Evolutionary conservation across 1,284 basidiomycete species (phyloP), one percentile per base, ranked within the genome.

Genomic region (Jaminaea rosea): DNA sequence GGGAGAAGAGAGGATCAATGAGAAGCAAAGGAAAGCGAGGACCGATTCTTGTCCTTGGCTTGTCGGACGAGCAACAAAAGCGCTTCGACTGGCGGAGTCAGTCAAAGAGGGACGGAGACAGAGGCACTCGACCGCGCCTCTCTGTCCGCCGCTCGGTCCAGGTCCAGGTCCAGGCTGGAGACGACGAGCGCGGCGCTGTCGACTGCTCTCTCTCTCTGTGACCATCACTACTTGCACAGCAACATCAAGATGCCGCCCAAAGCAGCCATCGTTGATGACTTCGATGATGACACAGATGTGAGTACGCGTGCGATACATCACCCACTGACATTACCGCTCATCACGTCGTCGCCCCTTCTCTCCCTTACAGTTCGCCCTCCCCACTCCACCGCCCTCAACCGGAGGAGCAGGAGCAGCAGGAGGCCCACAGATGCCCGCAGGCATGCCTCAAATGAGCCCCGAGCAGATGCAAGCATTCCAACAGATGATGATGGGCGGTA

Each of bases 261-360:
- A 24, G 19, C 51, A n/a, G 44, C 31, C 37, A 49, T 58, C n/a
- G 59, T 66, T n/a, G 63, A 72, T 37, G 70, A 69, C 31, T 73
- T 73, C 36, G 64, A 73, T 57, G 71, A 73, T 62, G 71, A 73
- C 51, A 67, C 66, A 39, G 71, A 73, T 46, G 69, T 72, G 53
- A 47, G 66, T 53, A n/a, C 10, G 26, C 26, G 10, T 10, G 28
- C n/a, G 24, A 32, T 2, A 17, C 27, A 41, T 17, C 37, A 6
- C 24, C n/a, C n/a, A n/a, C n/a, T n/a, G n/a, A n/a, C n/a, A n/a
- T n/a, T n/a, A n/a, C n/a, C n/a, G n/a, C n/a, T n/a, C n/a, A n/a
- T n/a, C n/a, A n/a, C n/a, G 13, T 13, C 15, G 15, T 23, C 8
- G 13, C 10, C 26, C 4, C 5, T 29, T 32, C 6, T 26, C 41